Evolutionary conservation across 176 grass and related monocot genomes (phyloP).

Genomic region (Musa troglodytarum): DNA sequence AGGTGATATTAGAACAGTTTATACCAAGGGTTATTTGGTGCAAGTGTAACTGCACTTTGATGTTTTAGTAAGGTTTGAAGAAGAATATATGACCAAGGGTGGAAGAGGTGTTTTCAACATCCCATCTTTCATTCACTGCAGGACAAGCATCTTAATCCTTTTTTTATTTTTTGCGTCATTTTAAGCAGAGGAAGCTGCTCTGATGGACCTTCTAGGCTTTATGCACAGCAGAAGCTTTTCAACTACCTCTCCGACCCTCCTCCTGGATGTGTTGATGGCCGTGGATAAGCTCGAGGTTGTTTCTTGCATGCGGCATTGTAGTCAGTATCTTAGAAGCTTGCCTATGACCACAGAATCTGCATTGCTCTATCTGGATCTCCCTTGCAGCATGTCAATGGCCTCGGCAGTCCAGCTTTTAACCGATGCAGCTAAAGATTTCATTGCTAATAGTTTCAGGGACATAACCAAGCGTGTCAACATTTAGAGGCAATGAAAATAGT

Average conservation of each 20-base stretch:
- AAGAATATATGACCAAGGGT: not conserved
- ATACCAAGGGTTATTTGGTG: not conserved
- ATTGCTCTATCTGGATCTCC: slow-evolving; percentile 83
- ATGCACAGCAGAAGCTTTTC: slow-evolving; percentile 25
- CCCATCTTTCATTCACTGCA: not conserved
- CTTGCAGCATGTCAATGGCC: slow-evolving; percentile 73
- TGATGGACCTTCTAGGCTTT: slow-evolving; percentile 26
- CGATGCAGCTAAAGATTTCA: slow-evolving; percentile 16
- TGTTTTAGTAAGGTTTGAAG: not conserved
- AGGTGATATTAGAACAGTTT: slow-evolving; percentile 36
- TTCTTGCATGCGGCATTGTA: slow-evolving; percentile 90
- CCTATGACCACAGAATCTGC: slow-evolving; percentile 98
- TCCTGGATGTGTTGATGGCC: slow-evolving; percentile 43
- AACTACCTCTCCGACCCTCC: slow-evolving; percentile 15
- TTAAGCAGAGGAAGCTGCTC: slow-evolving; percentile 26
- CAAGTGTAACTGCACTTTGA: not conserved
- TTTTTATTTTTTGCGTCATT: too few species aligned
- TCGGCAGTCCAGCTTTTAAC: slow-evolving; percentile 21
- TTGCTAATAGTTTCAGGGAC: slow-evolving; percentile 26
- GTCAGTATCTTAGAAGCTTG: slow-evolving; percentile 76
- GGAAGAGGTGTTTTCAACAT: not conserved
- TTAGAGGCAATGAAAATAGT: not conserved
- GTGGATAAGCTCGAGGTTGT: slow-evolving; percentile 94
- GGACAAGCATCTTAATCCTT: not conserved
- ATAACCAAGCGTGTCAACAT: slow-evolving; percentile 11